Evolutionary conservation across 2,329 filamentous ascomycete genomes (phyloP), one percentile per base, ranked within the genome.

Genomic region (Fusarium irregulare): DNA sequence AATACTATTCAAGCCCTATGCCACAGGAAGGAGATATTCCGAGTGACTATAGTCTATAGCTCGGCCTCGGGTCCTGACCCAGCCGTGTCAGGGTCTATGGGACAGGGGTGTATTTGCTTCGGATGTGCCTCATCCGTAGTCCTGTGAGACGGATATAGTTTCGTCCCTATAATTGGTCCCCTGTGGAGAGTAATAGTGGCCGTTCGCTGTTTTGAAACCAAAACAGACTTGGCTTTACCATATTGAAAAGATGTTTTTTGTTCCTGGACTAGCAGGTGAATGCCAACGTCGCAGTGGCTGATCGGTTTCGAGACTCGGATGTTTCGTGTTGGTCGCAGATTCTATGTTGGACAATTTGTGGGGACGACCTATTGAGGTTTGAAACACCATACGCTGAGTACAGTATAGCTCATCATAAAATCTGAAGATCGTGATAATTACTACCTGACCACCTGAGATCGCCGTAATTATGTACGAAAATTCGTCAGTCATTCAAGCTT

Each of bases 81-180:
- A 68, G 51, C 56, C 65, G 53, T 56, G 57, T 57, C 49, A 55
- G 46, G 54, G 54, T 49, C 55, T 53, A 34, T 56, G 48, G 40
- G 59, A 42, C 46, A 68, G 64, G 64, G 61, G 68, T 45, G 16
- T 25, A 37, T 46, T 27, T 61, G 64, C 45, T 25, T 70, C 68
- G 71, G 71, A 73, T 61, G 71, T 71, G 71, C 69, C 51, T 71
- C 66, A 74, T 59, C 67, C 66, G 71, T 48, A 40, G 23, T 59
- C 37, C 54, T 48, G 50, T 65, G 71, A 73, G 69, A 73, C 71
- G 46, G n/a, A 47, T 49, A 50, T 41, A 56, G 71, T 73, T 74
- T 73, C 71, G 64, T 56, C 30, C 28, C 32, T 54, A 48, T 23
- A 57, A 45, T 60, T 68, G 34, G 55, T 44, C 45, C 28, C 32